Evolutionary conservation across 2,329 filamentous ascomycete genomes (phyloP), one percentile per base, ranked within the genome.

Genomic region (Penicillium sp.): DNA sequence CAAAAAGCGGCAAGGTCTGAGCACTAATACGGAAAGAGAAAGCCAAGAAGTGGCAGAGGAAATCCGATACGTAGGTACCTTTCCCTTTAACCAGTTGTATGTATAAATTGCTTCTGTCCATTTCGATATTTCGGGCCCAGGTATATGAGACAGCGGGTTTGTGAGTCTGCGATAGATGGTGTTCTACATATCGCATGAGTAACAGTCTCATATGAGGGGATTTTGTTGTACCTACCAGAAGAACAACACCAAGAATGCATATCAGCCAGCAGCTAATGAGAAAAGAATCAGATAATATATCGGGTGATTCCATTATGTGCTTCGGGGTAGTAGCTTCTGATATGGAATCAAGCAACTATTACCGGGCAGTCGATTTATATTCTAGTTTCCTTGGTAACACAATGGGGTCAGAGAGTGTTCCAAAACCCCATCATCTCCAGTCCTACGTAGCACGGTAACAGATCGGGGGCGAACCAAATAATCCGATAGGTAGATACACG

Each of bases 121-220:
- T 56, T 64, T 69, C 3, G 69, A 68, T 23, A 66, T 55, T 27
- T 61, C 55, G 1, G 69, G 67, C 3, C 69, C 69, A 3, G 68
- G 68, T 7, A 69, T 35, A 13, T 55, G 45, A 1, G 63, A 59
- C 2, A 70, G 48, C 19, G 59, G 59, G 19, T 54, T 63, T 15
- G 48, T 52, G 19, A 63, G 38, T 23, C 59, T 47, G 29, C 43
- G 51, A 42, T 62, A 62, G 2, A 63, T 17, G 17, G 47, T 19
- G 19, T 27, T 43, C 62, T 66, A 39, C 3, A 9, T 53, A n/a
- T 41, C 21, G 8, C n/a, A 15, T 33, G 13, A 15, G 36, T 52
- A 19, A 29, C 17, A 45, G 3, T 38, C 12, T 21, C 2, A 2
- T 12, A 19, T 27, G 31, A 39, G 5, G 17, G 23, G 36, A 13